Evolutionary conservation across 192 early-diverging fungal species (phyloP), one percentile per base, ranked within the genome.

Genomic region (Rhizophagus prolifer): DNA sequence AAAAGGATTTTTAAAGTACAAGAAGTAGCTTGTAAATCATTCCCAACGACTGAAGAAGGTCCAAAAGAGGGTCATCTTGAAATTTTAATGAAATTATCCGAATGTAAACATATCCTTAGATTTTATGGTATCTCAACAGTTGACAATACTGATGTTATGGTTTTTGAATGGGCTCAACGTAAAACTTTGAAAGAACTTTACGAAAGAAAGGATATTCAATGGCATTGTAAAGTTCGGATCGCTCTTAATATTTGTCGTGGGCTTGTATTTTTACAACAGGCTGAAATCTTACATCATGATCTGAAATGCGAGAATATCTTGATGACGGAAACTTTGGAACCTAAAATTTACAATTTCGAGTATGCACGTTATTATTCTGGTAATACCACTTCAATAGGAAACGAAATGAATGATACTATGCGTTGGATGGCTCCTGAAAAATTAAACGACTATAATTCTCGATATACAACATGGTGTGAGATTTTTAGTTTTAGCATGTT

Each of bases 391-490:
- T 6, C 16, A 47, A 58, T 76, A n/a, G 19, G 12, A 13, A 54
- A 12, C 4, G 41, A 44, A 4, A n/a, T 76, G 13, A 34, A n/a
- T 58, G 75, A 68, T 2, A 21, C 54, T 31, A n/a, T 76, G 36
- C 65, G 10, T 25, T 76, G 75, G 75, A 21, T 76, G 10, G 75
- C 75, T 0, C 75, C 75, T 19, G 75, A 76, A 30, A 76, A 76
- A 50, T 16, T 76, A 23, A 14, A 13, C 26, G 14, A 47, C 7
- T 3, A 21, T 16, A 31, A 23, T 26, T n/a, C 60, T 44, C 41
- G 41, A 44, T 44, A 44, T 10, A 44, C 41, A 44, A 12, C 14
- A 19, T 10, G 44, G 23, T 47, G 36, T 21, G 19, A 41, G 4
- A 31, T 26, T 74, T 26, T 31, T 14, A 61, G 34, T 44, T 21